Percentiles rank a stretch among this genome's conserved stretches.
These are phyloP conservation scores for Heimioporus sp. DNA, from an alignment of 768 basidiomycete genomes.

Conservation along the genomic window DNA sequence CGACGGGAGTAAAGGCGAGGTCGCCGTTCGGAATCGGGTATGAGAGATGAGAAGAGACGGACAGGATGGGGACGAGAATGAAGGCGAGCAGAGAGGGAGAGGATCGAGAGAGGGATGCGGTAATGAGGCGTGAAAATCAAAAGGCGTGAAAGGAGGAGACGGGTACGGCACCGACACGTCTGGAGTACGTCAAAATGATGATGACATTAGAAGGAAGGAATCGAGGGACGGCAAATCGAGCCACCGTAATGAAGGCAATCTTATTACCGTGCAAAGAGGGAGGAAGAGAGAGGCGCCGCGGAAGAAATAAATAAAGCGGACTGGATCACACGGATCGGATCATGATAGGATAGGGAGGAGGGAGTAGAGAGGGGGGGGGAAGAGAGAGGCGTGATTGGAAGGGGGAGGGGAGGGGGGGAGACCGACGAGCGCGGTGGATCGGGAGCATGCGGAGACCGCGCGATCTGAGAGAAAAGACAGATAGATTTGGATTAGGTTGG, in stretches of 20 bases:
- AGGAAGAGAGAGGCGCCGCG: conserved; percentile 6
- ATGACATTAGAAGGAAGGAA: conserved; percentile 7
- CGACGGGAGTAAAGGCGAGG: conserved; percentile 2
- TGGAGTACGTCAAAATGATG: conserved; percentile 25
- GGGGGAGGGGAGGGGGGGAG: neutral
- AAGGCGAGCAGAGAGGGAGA: neutral
- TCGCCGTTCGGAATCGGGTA: conserved; percentile 16
- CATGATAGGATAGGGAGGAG: neutral
- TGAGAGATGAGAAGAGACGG: neutral
- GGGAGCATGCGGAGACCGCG: conserved; percentile 21
- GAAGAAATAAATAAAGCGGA: conserved; percentile 5
- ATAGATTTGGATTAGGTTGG: conserved; percentile 24
- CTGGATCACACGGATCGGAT: conserved; percentile 17
- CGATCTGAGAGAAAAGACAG: conserved; percentile 18
- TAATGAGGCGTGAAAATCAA: conserved; percentile 25
- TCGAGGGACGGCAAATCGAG: conserved; percentile 19
- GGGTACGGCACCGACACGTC: conserved; percentile 24
- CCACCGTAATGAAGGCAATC: conserved; percentile 20
- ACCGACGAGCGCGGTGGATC: conserved; percentile 20
- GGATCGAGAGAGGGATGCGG: conserved; percentile 4
- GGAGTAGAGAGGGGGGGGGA: neutral
- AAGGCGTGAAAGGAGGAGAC: conserved; percentile 9
- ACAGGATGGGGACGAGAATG: conserved; percentile 8
- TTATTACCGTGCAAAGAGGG: conserved; percentile 18
- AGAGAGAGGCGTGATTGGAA: neutral